phyloP scores from a whole-genome alignment of 352 stramenopile species.

The Phytophthora brassicae region DNA sequence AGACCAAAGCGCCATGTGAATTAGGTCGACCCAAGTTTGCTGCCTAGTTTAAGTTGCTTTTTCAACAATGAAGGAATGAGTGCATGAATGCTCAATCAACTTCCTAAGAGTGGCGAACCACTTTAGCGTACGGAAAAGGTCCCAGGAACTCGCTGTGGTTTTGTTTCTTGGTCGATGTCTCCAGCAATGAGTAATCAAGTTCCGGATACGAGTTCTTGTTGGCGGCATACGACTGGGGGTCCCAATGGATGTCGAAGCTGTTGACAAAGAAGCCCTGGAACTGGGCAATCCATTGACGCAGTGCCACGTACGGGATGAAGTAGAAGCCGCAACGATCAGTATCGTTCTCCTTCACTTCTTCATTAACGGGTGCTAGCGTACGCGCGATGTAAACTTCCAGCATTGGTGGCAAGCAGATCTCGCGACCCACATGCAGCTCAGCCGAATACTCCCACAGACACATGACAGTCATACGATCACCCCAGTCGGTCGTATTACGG shows the following conservation, averaged over 20 bases:
- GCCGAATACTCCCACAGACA: constrained; percentile 80
- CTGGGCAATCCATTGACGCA: constrained; percentile 75
- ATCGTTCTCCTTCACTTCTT: constrained; percentile 72
- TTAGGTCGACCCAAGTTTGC: too few relatives aligned
- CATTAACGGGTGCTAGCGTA: constrained; percentile 50
- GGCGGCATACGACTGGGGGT: constrained; percentile 62
- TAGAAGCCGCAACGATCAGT: constrained; percentile 81
- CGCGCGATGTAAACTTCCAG: constrained; percentile 66
- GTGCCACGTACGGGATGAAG: constrained; percentile 79
- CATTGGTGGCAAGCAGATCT: constrained; percentile 77
- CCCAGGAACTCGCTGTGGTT: constrained; percentile 75
- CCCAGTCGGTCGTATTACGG: constrained; percentile 78
- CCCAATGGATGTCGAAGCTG: constrained; percentile 78
- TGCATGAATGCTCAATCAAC: not conserved
- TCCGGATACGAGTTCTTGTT: constrained; percentile 53
- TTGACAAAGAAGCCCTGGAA: constrained; percentile 86
- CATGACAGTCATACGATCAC: constrained; percentile 83
- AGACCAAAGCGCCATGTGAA: too few relatives aligned
- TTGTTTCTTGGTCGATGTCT: constrained; percentile 67
- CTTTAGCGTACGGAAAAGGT: constrained; percentile 68
- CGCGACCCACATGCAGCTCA: constrained; percentile 41
- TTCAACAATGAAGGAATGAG: too few relatives aligned
- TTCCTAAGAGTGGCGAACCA: constrained; percentile 52
- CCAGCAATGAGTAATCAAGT: constrained; percentile 68
- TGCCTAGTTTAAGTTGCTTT: too few relatives aligned